phyloP scores from a whole-genome alignment of 208 protist species.

The Porcisia deanei region DNA sequence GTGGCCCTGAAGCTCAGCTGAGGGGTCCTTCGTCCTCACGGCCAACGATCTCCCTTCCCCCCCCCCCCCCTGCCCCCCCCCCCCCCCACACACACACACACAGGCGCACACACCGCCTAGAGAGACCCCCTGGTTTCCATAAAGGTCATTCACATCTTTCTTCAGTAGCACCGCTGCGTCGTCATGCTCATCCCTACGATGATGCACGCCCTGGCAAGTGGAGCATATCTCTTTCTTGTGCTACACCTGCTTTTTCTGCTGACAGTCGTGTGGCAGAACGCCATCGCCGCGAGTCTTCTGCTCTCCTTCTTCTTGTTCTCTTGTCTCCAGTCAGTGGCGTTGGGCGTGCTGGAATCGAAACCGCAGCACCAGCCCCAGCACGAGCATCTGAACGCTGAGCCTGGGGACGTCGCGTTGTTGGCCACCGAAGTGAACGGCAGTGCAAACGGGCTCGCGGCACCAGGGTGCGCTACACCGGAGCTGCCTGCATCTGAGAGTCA shows the following conservation, averaged over 20 bases:
- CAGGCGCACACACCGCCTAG: too few relatives aligned
- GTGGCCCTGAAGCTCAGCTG: background rate
- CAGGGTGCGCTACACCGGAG: background rate
- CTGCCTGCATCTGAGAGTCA: too few relatives aligned
- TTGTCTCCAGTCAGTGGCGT: background rate
- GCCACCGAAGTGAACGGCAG: background rate
- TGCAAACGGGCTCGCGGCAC: background rate
- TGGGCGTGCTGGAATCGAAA: background rate
- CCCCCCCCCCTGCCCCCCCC: too few relatives aligned
- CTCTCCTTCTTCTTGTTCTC: background rate
- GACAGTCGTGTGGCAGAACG: slow-evolving; percentile 15
- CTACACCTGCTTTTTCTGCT: slow-evolving; percentile 38
- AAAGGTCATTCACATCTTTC: background rate
- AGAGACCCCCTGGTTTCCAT: too few relatives aligned
- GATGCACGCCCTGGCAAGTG: slow-evolving; percentile 24
- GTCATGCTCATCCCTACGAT: background rate
- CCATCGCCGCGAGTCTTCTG: slow-evolving; percentile 16
- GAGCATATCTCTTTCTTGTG: slow-evolving; percentile 40
- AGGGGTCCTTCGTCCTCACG: too few relatives aligned
- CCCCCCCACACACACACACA: too few relatives aligned
- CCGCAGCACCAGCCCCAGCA: slow-evolving; percentile 1
- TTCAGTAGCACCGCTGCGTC: background rate
- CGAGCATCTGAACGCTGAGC: background rate
- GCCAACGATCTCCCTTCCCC: background rate
- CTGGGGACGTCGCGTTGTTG: background rate